Percentiles rank a stretch among this genome's conserved stretches.
Evolutionary conservation across 2,329 filamentous ascomycete species (phyloP).

Genomic region (Piedraia hortae): DNA sequence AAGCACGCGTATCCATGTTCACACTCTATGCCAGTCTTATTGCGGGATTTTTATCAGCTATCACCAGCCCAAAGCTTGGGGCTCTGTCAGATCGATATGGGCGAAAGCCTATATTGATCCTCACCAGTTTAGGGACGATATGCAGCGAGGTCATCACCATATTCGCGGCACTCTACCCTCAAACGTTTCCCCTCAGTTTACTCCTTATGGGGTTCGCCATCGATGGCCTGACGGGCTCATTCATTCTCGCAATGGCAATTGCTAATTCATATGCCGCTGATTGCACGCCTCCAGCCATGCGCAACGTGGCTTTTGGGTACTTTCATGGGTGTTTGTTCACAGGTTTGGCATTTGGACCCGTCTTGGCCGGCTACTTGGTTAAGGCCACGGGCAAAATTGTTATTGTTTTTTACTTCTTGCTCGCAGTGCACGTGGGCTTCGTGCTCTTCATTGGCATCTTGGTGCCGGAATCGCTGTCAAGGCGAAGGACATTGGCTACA

Average conservation of each 20-base stretch:
- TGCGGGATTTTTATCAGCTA: slow-evolving; percentile 48
- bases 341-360: slow-evolving; percentile 67
- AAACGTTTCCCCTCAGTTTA: slow-evolving; percentile 47
- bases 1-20: slow-evolving; percentile 50
- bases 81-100: slow-evolving; percentile 70
- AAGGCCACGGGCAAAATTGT: slow-evolving; percentile 46
- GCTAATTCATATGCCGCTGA: slow-evolving; percentile 73
- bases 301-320: slow-evolving; percentile 65
- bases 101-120: slow-evolving; percentile 42
- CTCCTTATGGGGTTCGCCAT: slow-evolving; percentile 48
- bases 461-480: slow-evolving; percentile 63
- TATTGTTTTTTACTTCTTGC: slow-evolving; percentile 57
- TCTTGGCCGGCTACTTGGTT: slow-evolving; percentile 56
- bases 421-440: slow-evolving; percentile 47
- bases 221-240: slow-evolving; percentile 70
- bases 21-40: slow-evolving; percentile 48
- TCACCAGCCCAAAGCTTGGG: slow-evolving; percentile 60
- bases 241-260: slow-evolving; percentile 55
- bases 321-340: slow-evolving; percentile 71
- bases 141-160: slow-evolving; percentile 51
- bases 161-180: slow-evolving; percentile 46
- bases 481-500: slow-evolving; percentile 40
- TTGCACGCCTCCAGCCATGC: slow-evolving; percentile 52
- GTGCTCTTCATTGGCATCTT: slow-evolving; percentile 41
- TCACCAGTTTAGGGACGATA: slow-evolving; percentile 50